A percentile compares a stretch with the other conserved stretches of the same genome.
Conservation (phyloP, 306 rosid species). For the Lathyrus tuberosus region DNA sequence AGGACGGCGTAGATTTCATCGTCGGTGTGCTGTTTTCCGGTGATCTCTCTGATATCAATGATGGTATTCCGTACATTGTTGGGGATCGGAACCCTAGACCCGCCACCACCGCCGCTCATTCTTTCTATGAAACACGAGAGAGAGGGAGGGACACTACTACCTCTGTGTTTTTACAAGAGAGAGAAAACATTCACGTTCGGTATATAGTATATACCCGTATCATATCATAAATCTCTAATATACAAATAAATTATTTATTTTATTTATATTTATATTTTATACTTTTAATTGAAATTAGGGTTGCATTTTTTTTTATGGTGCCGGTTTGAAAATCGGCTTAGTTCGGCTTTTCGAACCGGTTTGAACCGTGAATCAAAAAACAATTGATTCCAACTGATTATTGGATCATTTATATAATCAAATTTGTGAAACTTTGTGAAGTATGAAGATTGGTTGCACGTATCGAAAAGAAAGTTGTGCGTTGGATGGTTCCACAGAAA, state of each 20-base stretch:
- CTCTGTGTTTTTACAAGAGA: constrained; percentile 24
- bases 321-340: too few species aligned
- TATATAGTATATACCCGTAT: not conserved
- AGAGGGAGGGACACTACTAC: constrained; percentile 33
- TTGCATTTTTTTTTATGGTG: not conserved
- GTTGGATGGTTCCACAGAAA: too few species aligned
- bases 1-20: constrained; percentile 82
- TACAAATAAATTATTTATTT: not conserved
- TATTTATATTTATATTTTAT: not conserved
- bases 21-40: constrained; percentile 81
- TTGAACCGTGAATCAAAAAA: too few species aligned
- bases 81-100: constrained; percentile 76
- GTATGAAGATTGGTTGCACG: too few species aligned
- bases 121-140: constrained; percentile 1
- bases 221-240: constrained; percentile 21
- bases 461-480: too few species aligned
- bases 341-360: too few species aligned
- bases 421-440: too few species aligned
- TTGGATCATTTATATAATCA: too few species aligned
- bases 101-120: constrained; percentile 63
- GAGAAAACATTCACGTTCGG: constrained; percentile 12
- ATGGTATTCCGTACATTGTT: constrained; percentile 59
- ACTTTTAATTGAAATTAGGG: not conserved
- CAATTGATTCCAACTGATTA: too few species aligned
- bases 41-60: constrained; percentile 72